phyloP scores from a whole-genome alignment of 768 basidiomycete genomes.

The Mycena galericulata region DNA sequence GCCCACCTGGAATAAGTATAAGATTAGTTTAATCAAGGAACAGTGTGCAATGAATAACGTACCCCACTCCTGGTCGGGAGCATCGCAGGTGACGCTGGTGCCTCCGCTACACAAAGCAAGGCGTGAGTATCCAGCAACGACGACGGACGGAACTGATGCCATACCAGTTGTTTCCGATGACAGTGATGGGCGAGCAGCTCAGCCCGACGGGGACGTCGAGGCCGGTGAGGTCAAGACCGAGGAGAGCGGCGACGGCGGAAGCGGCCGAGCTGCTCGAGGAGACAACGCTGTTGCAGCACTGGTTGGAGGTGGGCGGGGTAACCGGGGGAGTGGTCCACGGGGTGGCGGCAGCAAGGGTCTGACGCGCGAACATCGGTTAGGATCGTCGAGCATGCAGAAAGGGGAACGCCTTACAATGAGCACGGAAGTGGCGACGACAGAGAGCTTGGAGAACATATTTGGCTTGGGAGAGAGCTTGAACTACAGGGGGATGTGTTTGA shows the following conservation, averaged over 20 bases:
- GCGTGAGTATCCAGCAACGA: not conserved
- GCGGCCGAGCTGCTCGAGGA: not conserved
- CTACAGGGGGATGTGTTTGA: too few relatives aligned
- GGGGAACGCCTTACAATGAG: not conserved
- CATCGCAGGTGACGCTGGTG: not conserved
- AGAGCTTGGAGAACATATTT: not conserved
- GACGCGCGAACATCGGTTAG: too few relatives aligned
- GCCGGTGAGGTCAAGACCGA: not conserved
- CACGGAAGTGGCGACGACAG: not conserved
- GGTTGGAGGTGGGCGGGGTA: not conserved
- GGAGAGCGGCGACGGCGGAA: not conserved
- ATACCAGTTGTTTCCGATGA: not conserved
- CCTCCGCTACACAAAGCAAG: not conserved
- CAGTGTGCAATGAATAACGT: not conserved
- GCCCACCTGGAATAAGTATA: not conserved
- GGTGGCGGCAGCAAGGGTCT: not conserved
- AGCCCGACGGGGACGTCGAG: not conserved
- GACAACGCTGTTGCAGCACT: not conserved
- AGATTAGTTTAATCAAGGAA: not conserved
- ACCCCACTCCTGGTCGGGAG: not conserved
- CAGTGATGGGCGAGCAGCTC: slow-evolving; percentile 5
- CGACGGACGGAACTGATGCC: not conserved
- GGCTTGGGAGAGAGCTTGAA: too few relatives aligned
- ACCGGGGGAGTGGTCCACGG: not conserved
- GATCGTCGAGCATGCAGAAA: not conserved